These are phyloP conservation scores for Diaporthe ilicicola DNA, from an alignment of 2,329 filamentous ascomycete species.

Conservation along the genomic window DNA sequence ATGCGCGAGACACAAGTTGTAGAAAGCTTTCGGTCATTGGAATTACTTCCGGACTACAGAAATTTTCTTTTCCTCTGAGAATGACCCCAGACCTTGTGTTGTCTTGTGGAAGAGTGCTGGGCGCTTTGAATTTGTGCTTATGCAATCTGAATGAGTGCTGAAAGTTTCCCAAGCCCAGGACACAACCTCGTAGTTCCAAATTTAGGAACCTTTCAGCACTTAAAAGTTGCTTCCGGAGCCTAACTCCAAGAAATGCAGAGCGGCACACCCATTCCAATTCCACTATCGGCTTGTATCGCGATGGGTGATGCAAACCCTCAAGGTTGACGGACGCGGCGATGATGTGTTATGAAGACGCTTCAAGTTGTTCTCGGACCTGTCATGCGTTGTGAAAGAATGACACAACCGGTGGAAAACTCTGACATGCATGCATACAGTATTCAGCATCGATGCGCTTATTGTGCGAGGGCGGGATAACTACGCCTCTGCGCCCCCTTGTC, in stretches of 20 bases:
- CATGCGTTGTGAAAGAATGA: background rate
- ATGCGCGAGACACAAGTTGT: slow-evolving; percentile 9
- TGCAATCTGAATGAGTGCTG: background rate
- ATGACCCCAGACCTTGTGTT: background rate
- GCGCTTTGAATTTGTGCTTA: background rate
- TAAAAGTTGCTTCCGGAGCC: background rate
- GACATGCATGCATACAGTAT: background rate
- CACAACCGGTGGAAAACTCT: background rate
- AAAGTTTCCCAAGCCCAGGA: background rate
- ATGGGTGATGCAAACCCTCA: background rate
- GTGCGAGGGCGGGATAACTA: background rate
- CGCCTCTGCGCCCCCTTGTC: background rate
- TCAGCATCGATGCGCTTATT: background rate
- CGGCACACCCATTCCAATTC: too few relatives aligned
- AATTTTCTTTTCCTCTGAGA: background rate
- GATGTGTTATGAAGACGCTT: background rate
- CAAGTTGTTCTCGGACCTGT: background rate
- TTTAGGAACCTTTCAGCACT: background rate
- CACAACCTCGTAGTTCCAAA: background rate
- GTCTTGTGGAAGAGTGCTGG: background rate
- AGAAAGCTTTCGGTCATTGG: too few relatives aligned
- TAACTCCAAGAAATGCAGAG: background rate
- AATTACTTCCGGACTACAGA: too few relatives aligned
- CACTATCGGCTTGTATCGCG: too few relatives aligned
- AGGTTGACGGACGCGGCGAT: background rate